Conservation (phyloP, 1,139 yeast species). For the Pichia cactophila region DNA sequence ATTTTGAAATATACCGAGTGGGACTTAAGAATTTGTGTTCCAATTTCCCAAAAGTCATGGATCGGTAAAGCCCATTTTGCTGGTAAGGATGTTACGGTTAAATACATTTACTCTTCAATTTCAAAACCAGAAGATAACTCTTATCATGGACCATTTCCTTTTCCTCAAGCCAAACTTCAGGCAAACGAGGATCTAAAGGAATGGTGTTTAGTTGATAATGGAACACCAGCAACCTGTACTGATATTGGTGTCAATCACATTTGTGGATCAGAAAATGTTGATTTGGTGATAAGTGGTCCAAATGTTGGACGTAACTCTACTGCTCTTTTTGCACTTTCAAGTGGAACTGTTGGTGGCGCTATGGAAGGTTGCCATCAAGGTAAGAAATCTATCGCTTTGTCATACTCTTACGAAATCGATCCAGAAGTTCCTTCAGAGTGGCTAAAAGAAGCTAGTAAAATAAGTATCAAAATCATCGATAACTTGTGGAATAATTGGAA, state of each 20-base stretch:
- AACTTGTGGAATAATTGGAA: constrained; percentile 56
- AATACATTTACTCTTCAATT: constrained; percentile 55
- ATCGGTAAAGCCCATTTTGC: constrained; percentile 96
- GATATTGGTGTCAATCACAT: constrained; percentile 82
- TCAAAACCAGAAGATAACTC: constrained; percentile 36
- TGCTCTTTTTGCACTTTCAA: constrained; percentile 80
- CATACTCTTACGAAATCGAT: constrained; percentile 64
- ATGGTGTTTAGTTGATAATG: constrained; percentile 72
- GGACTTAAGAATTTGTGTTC: constrained; percentile 80
- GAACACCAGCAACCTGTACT: constrained; percentile 94
- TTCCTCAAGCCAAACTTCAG: constrained; percentile 31
- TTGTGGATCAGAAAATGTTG: constrained; percentile 48
- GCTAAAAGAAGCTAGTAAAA: constrained; percentile 58
- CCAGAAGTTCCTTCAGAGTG: constrained; percentile 43
- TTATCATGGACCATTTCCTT: constrained; percentile 62
- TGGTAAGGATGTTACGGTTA: constrained; percentile 63
- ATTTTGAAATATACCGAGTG: constrained; percentile 61
- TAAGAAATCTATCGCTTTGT: constrained; percentile 66
- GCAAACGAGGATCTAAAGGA: constrained; percentile 39
- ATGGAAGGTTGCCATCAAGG: constrained; percentile 89
- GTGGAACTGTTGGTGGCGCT: constrained; percentile 98
- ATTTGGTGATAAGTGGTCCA: constrained; percentile 88
- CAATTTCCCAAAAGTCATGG: constrained; percentile 83
- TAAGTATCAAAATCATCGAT: constrained; percentile 56
- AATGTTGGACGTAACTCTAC: constrained; percentile 91